Evolutionary conservation across 495 filamentous ascomycete species (phyloP).

Genomic region (Penicillium verhagenii): DNA sequence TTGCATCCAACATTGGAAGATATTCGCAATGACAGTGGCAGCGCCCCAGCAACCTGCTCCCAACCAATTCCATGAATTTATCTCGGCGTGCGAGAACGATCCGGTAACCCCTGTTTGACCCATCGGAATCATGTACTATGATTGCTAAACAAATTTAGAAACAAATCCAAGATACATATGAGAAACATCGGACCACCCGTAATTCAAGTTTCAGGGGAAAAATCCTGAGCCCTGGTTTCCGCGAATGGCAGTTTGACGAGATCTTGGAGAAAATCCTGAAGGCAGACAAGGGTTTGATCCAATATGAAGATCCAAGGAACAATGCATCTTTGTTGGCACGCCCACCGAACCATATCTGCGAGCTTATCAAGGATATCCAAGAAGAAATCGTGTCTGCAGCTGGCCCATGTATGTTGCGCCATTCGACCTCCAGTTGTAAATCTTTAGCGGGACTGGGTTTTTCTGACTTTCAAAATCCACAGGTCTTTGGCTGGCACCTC

Average conservation of each 20-base stretch:
- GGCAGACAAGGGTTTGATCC: constrained; percentile 36
- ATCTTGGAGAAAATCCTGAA: constrained; percentile 62
- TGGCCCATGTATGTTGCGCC: constrained; percentile 56
- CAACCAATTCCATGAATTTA: constrained; percentile 78
- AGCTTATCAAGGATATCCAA: constrained; percentile 68
- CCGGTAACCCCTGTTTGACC: constrained; percentile 43
- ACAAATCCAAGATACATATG: constrained; percentile 70
- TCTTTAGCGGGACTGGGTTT: too few species aligned
- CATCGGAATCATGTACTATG: neutral
- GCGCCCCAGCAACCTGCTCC: constrained; percentile 9
- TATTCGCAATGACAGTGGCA: constrained; percentile 25
- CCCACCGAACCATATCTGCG: constrained; percentile 66
- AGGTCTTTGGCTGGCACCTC: constrained; percentile 87
- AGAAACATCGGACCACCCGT: constrained; percentile 66
- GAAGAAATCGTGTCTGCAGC: constrained; percentile 56
- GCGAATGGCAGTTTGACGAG: constrained; percentile 70
- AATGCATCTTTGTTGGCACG: constrained; percentile 87
- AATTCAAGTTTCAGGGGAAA: constrained; percentile 69
- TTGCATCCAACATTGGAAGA: neutral
- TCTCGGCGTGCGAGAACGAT: constrained; percentile 58
- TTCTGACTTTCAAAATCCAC: constrained; percentile 3
- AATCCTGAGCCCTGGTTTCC: constrained; percentile 66
- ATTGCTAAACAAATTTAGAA: constrained; percentile 40
- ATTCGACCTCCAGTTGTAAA: neutral
- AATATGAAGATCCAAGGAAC: constrained; percentile 67